Conservation (phyloP, 495 filamentous ascomycete species). For the Hypoxylon trugodes region DNA sequence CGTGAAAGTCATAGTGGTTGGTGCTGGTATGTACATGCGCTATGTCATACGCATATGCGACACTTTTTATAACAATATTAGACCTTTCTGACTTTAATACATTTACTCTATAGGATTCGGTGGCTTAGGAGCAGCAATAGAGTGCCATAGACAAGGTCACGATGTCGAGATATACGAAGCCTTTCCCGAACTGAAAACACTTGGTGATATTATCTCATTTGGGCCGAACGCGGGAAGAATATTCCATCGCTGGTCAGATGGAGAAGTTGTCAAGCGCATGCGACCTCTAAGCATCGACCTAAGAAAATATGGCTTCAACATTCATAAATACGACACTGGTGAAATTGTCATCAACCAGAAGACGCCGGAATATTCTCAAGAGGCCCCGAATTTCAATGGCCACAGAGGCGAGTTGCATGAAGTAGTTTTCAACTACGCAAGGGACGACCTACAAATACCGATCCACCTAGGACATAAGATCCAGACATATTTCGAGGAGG, state of each 20-base stretch:
- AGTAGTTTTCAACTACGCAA: conserved; percentile 66
- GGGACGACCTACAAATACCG: conserved; percentile 62
- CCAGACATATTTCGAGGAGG: conserved; percentile 65
- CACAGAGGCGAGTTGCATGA: conserved; percentile 68
- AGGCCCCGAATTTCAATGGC: conserved; percentile 68
- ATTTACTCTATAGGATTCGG: conserved; percentile 59
- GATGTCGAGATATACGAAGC: conserved; percentile 66
- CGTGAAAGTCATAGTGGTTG: conserved; percentile 65
- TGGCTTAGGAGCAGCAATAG: conserved; percentile 67
- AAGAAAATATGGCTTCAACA: conserved; percentile 62
- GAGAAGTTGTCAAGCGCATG: conserved; percentile 56
- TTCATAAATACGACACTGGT: conserved; percentile 68
- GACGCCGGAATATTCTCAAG: conserved; percentile 51
- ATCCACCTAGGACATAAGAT: conserved; percentile 64
- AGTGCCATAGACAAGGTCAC: conserved; percentile 69
- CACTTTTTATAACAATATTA: too few species aligned
- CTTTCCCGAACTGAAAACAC: conserved; percentile 64
- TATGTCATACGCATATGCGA: conserved; percentile 1
- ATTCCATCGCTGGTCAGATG: conserved; percentile 60
- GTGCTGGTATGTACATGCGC: conserved; percentile 51
- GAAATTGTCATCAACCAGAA: conserved; percentile 67
- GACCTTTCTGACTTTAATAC: background rate
- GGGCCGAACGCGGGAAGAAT: conserved; percentile 68
- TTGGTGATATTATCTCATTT: conserved; percentile 72
- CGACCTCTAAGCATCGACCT: conserved; percentile 62